Conservation (phyloP, 176 grass and related monocot genomes). For the Rhynchospora tenuis region DNA sequence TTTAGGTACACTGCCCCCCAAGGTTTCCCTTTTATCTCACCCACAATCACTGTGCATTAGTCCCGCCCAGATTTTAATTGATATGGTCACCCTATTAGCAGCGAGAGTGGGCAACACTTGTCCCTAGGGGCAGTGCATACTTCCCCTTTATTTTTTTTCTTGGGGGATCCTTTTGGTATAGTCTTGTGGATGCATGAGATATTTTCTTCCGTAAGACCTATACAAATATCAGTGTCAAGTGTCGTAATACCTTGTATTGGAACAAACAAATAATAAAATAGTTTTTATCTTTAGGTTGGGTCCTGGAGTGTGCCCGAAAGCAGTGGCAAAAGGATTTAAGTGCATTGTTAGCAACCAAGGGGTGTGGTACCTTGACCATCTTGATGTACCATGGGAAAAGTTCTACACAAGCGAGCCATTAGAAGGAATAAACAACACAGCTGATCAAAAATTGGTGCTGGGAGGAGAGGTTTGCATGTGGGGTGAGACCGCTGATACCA, state of each 20-base stretch:
- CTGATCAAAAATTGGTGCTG: constrained; percentile 72
- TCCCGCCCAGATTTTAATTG: no score
- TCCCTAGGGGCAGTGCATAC: no score
- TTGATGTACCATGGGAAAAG: constrained; percentile 82
- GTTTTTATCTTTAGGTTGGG: constrained; percentile 48
- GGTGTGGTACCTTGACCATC: constrained; percentile 95
- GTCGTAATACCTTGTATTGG: background rate
- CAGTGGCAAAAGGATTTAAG: constrained; percentile 77
- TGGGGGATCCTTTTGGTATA: background rate
- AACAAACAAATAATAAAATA: background rate
- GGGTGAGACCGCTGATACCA: constrained; percentile 76
- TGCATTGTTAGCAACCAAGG: constrained; percentile 98
- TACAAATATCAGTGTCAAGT: background rate
- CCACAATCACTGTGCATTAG: no score
- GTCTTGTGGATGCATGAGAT: background rate
- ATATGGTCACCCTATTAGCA: no score
- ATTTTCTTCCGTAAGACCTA: background rate
- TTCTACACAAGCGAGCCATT: constrained; percentile 79
- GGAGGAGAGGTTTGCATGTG: constrained; percentile 98
- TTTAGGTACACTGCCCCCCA: no score
- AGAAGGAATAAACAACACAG: constrained; percentile 45
- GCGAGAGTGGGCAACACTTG: no score
- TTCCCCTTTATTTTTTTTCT: background rate
- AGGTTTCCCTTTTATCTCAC: no score
- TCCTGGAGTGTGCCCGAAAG: constrained; percentile 86